Percentiles rank a stretch among this genome's conserved stretches.
Conservation (phyloP, 1,139 yeast species). For the Candida freyschussii region DNA sequence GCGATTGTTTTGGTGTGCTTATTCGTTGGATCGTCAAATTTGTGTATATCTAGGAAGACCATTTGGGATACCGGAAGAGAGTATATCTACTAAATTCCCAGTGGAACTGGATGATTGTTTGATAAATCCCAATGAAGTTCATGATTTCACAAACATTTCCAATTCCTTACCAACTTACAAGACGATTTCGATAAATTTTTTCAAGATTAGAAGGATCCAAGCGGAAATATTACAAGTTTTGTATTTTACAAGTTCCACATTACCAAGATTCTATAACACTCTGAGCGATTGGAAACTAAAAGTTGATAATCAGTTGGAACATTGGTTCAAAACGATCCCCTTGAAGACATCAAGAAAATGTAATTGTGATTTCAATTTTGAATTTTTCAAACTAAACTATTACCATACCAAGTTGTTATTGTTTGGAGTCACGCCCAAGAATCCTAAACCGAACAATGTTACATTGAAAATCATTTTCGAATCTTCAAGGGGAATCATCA, state of each 20-base stretch:
- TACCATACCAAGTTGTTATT: constrained; percentile 68
- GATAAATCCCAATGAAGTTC: constrained; percentile 36
- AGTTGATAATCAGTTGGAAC: constrained; percentile 46
- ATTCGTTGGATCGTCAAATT: constrained; percentile 74
- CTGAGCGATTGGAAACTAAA: constrained; percentile 56
- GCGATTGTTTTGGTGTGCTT: constrained; percentile 85
- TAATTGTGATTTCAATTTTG: constrained; percentile 71
- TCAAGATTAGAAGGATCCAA: constrained; percentile 66
- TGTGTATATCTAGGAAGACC: constrained; percentile 72
- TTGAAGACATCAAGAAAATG: constrained; percentile 56
- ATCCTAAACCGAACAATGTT: constrained; percentile 45
- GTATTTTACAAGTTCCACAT: constrained; percentile 57
- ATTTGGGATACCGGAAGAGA: constrained; percentile 70
- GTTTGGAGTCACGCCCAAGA: constrained; percentile 74
- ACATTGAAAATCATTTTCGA: constrained; percentile 57
- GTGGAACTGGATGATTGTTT: constrained; percentile 68
- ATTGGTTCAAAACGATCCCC: constrained; percentile 52
- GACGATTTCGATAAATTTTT: constrained; percentile 57
- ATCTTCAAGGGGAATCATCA: constrained; percentile 63
- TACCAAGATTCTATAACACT: constrained; percentile 58
- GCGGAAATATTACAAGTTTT: constrained; percentile 70
- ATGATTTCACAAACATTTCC: constrained; percentile 29
- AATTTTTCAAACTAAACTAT: constrained; percentile 69
- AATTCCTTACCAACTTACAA: constrained; percentile 57
- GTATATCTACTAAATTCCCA: constrained; percentile 62